Evolutionary conservation across 768 basidiomycete species (phyloP), one percentile per base, ranked within the genome.

Genomic region (Lentinula sp.): DNA sequence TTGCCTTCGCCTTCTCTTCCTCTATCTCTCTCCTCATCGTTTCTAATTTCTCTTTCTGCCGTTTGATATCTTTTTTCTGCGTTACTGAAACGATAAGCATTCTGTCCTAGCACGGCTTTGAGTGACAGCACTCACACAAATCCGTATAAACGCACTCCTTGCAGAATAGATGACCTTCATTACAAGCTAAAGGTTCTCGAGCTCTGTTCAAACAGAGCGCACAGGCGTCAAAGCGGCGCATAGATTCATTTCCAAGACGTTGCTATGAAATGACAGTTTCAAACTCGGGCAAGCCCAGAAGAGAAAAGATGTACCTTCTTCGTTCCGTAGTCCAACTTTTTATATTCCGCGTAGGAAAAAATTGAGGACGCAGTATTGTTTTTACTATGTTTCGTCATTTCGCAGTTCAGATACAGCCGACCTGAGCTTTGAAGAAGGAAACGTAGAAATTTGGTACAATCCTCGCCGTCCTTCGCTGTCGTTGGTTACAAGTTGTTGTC

Each of bases 51-150:
- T 81, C 83, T 70, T 95, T 93, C 73, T 97, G 93, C n/a, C 83
- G 79, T 73, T 96, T 95, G 64, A 98, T 95, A 64, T 92, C 90
- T 65, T 88, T 90, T 75, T 94, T 95, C 79, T 98, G 97, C 32
- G 80, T 77, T 66, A 96, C 91, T 92, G 68, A 35, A 62, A 43
- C 63, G 51, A 52, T 36, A 53, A 67, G 50, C 49, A 50, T 42
- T 18, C 33, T 54, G 39, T 18, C 32, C 15, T 9, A 13, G n/a
- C 16, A 43, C 10, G 33, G 7, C 45, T 28, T 5, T 16, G 39
- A 1, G 12, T 33, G 59, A 6, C 35, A 50, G 20, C 57, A 76
- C 88, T 70, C 75, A 91, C 90, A 71, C 33, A 96, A 83, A 69
- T 95, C 92, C 1, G 88, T 85, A 62, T 95, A 85, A 28, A 89